phyloP scores from a whole-genome alignment of 192 early-diverging fungal genomes.

The Oehlia diaphana region DNA sequence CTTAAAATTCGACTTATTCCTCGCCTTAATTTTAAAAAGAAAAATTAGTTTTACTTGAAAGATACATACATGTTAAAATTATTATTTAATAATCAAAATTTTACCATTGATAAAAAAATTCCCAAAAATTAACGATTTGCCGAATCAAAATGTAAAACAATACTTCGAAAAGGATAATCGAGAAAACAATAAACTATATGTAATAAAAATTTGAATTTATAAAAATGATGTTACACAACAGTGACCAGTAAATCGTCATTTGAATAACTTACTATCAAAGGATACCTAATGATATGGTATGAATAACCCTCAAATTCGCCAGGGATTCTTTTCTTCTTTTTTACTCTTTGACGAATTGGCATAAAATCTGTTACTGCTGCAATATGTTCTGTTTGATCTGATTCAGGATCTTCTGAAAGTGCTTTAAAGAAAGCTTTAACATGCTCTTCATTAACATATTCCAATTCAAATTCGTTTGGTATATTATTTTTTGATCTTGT shows the following conservation, averaged over 20 bases:
- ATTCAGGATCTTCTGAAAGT: constrained; percentile 41
- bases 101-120: constrained; percentile 62
- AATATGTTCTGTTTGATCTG: constrained; percentile 48
- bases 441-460: constrained; percentile 49
- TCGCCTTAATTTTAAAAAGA: constrained; percentile 39
- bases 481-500: too few relatives aligned
- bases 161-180: constrained; percentile 62
- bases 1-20: constrained; percentile 54
- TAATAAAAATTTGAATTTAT: constrained; percentile 2
- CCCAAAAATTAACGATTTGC: constrained; percentile 64
- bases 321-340: constrained; percentile 31
- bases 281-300: constrained; percentile 51
- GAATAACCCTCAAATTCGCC: constrained; percentile 41
- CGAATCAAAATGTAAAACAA: constrained; percentile 58
- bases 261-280: constrained; percentile 47
- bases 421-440: constrained; percentile 49
- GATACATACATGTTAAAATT: not conserved
- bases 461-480: constrained; percentile 38
- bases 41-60: not conserved
- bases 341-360: constrained; percentile 38
- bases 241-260: not conserved
- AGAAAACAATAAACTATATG: constrained; percentile 49
- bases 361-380: constrained; percentile 53
- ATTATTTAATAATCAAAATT: not conserved
- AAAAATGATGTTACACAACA: not conserved